Evolutionary conservation across 441 rosid species (phyloP).

Genomic region (Croton laevigatus): DNA sequence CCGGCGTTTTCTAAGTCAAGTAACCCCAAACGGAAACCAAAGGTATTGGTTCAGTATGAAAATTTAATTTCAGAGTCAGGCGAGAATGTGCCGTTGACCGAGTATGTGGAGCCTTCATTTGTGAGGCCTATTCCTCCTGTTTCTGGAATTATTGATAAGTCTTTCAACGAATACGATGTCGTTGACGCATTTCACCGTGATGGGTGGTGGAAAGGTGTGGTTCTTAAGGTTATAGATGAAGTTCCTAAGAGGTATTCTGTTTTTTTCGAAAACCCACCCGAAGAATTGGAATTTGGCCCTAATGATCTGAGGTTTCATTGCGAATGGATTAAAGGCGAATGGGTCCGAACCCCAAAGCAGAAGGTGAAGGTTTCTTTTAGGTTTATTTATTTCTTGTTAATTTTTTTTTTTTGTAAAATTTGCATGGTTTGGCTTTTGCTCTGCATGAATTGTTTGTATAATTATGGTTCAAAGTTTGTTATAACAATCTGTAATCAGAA

Average conservation of each 20-base stretch:
- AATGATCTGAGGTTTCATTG: slow-evolving; percentile 22
- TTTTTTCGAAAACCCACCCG: slow-evolving; percentile 18
- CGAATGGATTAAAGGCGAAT: slow-evolving; percentile 21
- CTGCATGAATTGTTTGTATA: too few relatives aligned
- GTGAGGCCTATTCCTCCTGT: slow-evolving; percentile 25
- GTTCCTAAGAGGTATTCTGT: slow-evolving; percentile 3
- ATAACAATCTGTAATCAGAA: too few relatives aligned
- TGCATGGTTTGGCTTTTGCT: not conserved
- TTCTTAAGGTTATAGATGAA: slow-evolving; percentile 5
- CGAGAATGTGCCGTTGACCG: not conserved
- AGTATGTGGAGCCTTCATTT: not conserved
- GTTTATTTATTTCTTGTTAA: too few relatives aligned
- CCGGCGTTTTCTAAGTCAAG: not conserved
- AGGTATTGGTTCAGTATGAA: slow-evolving; percentile 10
- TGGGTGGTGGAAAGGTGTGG: slow-evolving; percentile 31
- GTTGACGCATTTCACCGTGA: slow-evolving; percentile 29
- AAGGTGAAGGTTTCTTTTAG: slow-evolving; percentile 1
- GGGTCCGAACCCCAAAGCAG: slow-evolving; percentile 18
- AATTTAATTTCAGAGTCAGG: not conserved
- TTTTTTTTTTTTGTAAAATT: too few relatives aligned
- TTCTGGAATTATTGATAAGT: not conserved
- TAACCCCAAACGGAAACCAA: not conserved
- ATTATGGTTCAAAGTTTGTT: too few relatives aligned
- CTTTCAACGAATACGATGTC: slow-evolving; percentile 12
- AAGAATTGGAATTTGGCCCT: not conserved